Conservation (phyloP, 1,139 yeast species). For the Taiozyma onychis region DNA sequence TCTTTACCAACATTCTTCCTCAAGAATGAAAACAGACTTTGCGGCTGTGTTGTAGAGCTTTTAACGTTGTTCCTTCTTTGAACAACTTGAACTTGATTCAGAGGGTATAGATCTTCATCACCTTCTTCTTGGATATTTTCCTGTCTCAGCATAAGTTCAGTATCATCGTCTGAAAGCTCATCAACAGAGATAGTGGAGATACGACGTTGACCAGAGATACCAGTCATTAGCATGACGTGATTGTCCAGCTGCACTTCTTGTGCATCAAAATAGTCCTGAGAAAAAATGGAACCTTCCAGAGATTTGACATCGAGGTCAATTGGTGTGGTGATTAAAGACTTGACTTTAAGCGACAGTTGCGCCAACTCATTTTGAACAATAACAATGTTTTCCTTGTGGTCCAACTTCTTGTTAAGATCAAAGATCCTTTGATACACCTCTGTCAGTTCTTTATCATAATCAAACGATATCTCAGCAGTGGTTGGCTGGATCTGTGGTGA, state of each 20-base stretch:
- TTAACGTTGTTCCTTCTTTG: slow-evolving; percentile 58
- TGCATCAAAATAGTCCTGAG: slow-evolving; percentile 66
- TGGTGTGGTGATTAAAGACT: slow-evolving; percentile 5
- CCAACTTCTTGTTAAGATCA: not conserved
- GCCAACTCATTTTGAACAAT: slow-evolving; percentile 6
- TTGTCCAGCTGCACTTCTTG: slow-evolving; percentile 25
- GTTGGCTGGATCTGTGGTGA: not conserved
- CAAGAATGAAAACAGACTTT: slow-evolving; percentile 71
- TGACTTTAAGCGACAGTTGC: slow-evolving; percentile 7
- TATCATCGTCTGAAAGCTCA: slow-evolving; percentile 21
- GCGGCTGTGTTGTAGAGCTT: slow-evolving; percentile 62
- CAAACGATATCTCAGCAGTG: not conserved
- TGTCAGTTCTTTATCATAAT: not conserved
- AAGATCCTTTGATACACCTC: slow-evolving; percentile 1
- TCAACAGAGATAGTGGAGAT: slow-evolving; percentile 16
- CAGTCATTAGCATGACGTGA: slow-evolving; percentile 17
- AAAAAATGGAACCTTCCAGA: slow-evolving; percentile 28
- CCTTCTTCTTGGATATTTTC: slow-evolving; percentile 19
- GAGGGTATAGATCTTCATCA: slow-evolving; percentile 49
- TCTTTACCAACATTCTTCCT: slow-evolving; percentile 93
- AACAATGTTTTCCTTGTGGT: not conserved
- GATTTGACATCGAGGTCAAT: slow-evolving; percentile 2
- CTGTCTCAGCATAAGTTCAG: slow-evolving; percentile 1
- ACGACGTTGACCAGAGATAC: slow-evolving; percentile 2
- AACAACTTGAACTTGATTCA: slow-evolving; percentile 41